Conservation (phyloP, 2,329 filamentous ascomycete species). For the Trichoderma afroharzianum region DNA sequence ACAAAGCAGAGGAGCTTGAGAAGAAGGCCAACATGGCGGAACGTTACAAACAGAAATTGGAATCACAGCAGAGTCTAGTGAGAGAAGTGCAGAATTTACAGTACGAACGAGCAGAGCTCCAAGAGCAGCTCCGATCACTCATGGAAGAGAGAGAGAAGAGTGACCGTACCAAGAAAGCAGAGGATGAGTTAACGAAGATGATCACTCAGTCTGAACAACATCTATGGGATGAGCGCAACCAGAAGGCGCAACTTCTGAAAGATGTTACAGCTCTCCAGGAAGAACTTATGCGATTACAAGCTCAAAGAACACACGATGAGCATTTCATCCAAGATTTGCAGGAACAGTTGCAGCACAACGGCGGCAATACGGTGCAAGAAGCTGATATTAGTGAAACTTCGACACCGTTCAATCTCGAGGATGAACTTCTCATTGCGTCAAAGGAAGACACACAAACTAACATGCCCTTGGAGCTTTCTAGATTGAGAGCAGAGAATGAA, state of each 20-base stretch:
- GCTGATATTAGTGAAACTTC: conserved; percentile 20
- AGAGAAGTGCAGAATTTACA: conserved; percentile 54
- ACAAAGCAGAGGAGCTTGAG: conserved; percentile 54
- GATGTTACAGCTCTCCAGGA: conserved; percentile 44
- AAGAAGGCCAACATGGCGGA: conserved; percentile 63
- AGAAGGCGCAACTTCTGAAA: conserved; percentile 45
- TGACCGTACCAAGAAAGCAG: conserved; percentile 34
- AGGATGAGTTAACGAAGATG: conserved; percentile 40
- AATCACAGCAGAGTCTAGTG: conserved; percentile 52
- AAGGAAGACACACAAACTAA: conserved; percentile 37
- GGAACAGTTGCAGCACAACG: conserved; percentile 50
- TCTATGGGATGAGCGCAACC: conserved; percentile 41
- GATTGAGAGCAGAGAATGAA: conserved; percentile 60
- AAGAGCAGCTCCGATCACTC: conserved; percentile 44
- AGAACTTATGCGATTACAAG: conserved; percentile 46
- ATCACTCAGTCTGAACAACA: conserved; percentile 41
- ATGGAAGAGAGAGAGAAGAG: conserved; percentile 34
- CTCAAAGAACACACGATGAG: conserved; percentile 49
- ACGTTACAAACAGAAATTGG: conserved; percentile 60
- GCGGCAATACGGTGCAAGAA: conserved; percentile 22
- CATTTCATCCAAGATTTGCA: conserved; percentile 56
- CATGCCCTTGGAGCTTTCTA: conserved; percentile 51
- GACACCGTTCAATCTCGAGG: conserved; percentile 48
- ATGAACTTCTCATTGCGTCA: conserved; percentile 54
- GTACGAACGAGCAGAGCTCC: conserved; percentile 52